These are phyloP conservation scores for Nannochloropsis salina DNA, from an alignment of 108 stramenopile species.

Conservation along the genomic window DNA sequence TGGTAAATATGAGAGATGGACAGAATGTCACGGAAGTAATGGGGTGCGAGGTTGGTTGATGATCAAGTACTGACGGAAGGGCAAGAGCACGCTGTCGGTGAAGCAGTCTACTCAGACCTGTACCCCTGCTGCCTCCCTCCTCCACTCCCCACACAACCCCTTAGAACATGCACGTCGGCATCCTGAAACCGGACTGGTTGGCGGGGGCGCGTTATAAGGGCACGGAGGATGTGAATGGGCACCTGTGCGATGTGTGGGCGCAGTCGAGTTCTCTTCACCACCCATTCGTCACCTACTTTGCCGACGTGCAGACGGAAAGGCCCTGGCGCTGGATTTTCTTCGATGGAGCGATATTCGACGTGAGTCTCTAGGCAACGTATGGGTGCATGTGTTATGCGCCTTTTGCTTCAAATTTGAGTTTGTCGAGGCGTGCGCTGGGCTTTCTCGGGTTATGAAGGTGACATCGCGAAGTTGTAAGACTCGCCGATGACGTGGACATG, in stretches of 20 bases:
- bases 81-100: not conserved
- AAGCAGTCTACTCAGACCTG: not conserved
- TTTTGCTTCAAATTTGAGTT: too few species aligned
- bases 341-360: conserved; percentile 21
- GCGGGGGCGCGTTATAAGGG: conserved; percentile 34
- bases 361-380: not conserved
- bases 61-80: not conserved
- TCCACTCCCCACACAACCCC: not conserved
- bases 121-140: not conserved
- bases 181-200: conserved; percentile 43
- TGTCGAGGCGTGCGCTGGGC: too few species aligned
- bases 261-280: not conserved
- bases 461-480: too few species aligned
- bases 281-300: conserved; percentile 34
- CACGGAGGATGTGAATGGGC: conserved; percentile 27
- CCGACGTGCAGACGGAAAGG: conserved; percentile 23
- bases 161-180: conserved; percentile 37
- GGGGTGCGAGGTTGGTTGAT: too few species aligned
- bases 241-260: conserved; percentile 41
- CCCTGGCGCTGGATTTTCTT: conserved; percentile 38
- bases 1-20: not conserved
- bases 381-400: too few species aligned
- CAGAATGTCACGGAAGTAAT: not conserved
- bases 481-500: too few species aligned
- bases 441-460: too few species aligned